Evolutionary conservation across 805 yeast genomes (phyloP), one percentile per base, ranked within the genome.

Genomic region (Cyberlindnera maclurae): DNA sequence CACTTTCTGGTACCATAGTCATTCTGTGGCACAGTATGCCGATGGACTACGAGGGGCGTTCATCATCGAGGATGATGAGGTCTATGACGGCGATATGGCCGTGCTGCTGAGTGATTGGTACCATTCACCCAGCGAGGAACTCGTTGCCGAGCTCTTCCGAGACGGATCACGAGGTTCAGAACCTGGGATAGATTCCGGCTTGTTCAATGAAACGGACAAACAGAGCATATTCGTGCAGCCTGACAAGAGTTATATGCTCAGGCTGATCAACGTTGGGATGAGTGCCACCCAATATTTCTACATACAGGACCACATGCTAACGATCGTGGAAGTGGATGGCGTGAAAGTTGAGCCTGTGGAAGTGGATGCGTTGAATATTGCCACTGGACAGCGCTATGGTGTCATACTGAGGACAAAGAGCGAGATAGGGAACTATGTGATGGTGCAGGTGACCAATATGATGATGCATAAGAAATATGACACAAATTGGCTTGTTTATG

Each of bases 331-430:
- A 52, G 65, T 73, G 27, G 84, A 78, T 51, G 83, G 84, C 22
- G 66, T 75, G 11, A 57, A 67, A 35, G 73, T 77, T 3, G 68
- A 72, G 39, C 77, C 77, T 13, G 59, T 58, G 41, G 63, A 60
- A 28, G 68, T 73, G 2, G 69, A 66, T 13, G 64, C 75, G 28
- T 40, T 77, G n/a, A 65, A 68, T 41, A 41, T 77, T 24, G 75
- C 88, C 0, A 87, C 81, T 5, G 95, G 90, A 3, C 95, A 87
- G 62, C 66, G 96, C 49, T 76, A 77, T 53, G 72, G 85, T 10
- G 77, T 82, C 1, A 57, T 83, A 36, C 51, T 85, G 17, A 69
- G 63, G 26, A 70, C 86, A 45, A 58, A 50, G 55, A 66, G 75
- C 8, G 61, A 67, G 46, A 52, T 22, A 43, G 43, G 16, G 69